Evolutionary conservation across 169 alveolate genomes (phyloP), one percentile per base, ranked within the genome.

Genomic region (Besnoitia besnoiti): DNA sequence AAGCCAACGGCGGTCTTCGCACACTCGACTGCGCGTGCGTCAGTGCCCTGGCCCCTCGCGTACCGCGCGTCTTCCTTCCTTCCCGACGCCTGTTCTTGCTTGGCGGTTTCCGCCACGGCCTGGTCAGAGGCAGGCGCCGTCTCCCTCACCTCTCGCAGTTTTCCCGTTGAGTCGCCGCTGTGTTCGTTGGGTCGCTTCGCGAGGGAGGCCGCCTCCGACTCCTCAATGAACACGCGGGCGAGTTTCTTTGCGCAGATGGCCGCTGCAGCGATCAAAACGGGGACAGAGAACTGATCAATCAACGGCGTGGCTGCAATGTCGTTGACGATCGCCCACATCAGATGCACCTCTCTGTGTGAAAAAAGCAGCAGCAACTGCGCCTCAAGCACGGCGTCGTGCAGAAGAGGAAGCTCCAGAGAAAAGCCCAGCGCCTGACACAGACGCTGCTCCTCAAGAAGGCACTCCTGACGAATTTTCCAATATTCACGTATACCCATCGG

Each of bases 401-500:
- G 59, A 3, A 40, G 55, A 4, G 87, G 87, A 4, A 77, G 59
- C 87, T 37, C 61, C 33, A 77, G 59, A 77, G 37, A 55, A 85
- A 90, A 90, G 0, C 73, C 93, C 73, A 90, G 76, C 2, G 93
- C 93, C 76, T 90, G 93, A 73, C 77, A 51, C 46, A 90, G 85
- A 47, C 93, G 77, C 76, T 90, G 90, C 73, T 90, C 93, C 42
- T 90, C 93, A 16, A 77, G 47, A 42, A 90, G 73, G 35, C 93
- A 90, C 50, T 51, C 85, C 35, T 90, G 93, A 10, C 93, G 77
- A 37, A 77, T 67, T 46, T 73, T 42, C 93, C 93, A 90, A 61
- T 90, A 90, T 19, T 90, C 93, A 37, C 62, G 85, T 39, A 90
- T 90, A 19, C 93, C 93, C 62, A 90, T 42, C 1, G 93, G 84